Conservation (phyloP, 2,329 filamentous ascomycete species). For the Aspergillus felis region DNA sequence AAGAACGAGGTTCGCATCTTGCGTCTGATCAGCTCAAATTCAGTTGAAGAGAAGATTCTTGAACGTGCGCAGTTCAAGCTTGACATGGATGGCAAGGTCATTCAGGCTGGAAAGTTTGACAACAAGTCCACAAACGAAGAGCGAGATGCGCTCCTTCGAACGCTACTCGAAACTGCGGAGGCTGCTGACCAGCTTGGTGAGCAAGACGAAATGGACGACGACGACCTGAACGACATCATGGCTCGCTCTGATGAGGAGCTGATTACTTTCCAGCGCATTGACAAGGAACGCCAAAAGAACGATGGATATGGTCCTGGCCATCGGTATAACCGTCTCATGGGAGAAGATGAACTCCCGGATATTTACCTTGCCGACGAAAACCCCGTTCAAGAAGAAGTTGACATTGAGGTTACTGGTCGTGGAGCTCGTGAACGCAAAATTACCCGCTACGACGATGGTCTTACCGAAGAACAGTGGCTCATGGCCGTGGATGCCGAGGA, state of each 20-base stretch:
- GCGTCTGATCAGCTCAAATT: slow-evolving; percentile 91
- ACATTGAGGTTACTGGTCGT: slow-evolving; percentile 72
- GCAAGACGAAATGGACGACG: slow-evolving; percentile 97
- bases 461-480: slow-evolving; percentile 98
- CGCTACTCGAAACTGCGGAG: slow-evolving; percentile 78
- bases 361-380: slow-evolving; percentile 89
- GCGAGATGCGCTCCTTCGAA: slow-evolving; percentile 92
- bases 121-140: slow-evolving; percentile 99
- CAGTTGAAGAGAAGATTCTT: slow-evolving; percentile 96
- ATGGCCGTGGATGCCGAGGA: slow-evolving; percentile 97
- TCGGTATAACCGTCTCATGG: slow-evolving; percentile 74
- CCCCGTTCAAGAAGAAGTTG: slow-evolving; percentile 72
- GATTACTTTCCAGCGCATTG: slow-evolving; percentile 72
- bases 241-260: slow-evolving; percentile 83
- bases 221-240: slow-evolving; percentile 92
- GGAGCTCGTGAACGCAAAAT: slow-evolving; percentile 92
- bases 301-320: slow-evolving; percentile 67
- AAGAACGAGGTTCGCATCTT: slow-evolving; percentile 99
- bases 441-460: slow-evolving; percentile 92
- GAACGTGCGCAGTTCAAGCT: slow-evolving; percentile 97
- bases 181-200: slow-evolving; percentile 69
- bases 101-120: slow-evolving; percentile 98
- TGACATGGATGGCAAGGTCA: slow-evolving; percentile 99
- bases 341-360: slow-evolving; percentile 83
- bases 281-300: slow-evolving; percentile 66